Base-by-base conservation (phyloP, 2,329 filamentous ascomycete species). In the Verticillium klebahnii region DNA sequence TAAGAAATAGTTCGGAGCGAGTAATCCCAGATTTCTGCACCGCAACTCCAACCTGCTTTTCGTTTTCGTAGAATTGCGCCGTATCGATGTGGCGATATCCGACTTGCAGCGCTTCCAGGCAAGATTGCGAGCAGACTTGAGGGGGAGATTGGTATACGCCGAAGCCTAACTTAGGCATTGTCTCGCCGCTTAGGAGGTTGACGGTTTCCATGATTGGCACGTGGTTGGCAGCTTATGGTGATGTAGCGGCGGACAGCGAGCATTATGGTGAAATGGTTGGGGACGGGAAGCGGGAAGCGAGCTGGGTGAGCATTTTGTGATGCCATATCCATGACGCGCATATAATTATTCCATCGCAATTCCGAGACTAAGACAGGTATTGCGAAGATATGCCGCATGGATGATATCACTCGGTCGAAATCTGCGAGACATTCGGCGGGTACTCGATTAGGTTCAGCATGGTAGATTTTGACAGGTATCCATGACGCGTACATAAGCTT, bases 91-190 rank as follows among this genome's bases (percentile, higher is more conserved):
- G 85, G 37, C 85, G 81, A 70, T 89, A 89, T 29, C 86, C 85
- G 9, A 74, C 73, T 40, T 78, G 75, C 58, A 89, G 74, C 1
- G 87, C 89, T 55, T 78, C 78, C 3, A 85, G 75, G 66, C 84
- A 86, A 1, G 88, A 88, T 39, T 80, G 71, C 11, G 81, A 77
- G 72, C 87, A 90, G 64, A 80, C 77, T 54, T 81, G 70, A 37
- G 78, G 71, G 2, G 79, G 79, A 6, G 87, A 85, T 63, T 81
- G 82, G 74, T 89, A 92, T 63, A 91, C 88, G 58, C 89, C 89
- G 69, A 92, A 91, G 14, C 89, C 89, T 9, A 92, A 80, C 34
- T 80, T 80, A 25, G 90, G 89, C 25, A 92, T 89, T 14, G 61
- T 62, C 1, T 69, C 68, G 15, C 70, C 71, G 45, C n/a, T 50